Conservation (phyloP, 495 filamentous ascomycete species). For the Trichoderma asperelloides region DNA sequence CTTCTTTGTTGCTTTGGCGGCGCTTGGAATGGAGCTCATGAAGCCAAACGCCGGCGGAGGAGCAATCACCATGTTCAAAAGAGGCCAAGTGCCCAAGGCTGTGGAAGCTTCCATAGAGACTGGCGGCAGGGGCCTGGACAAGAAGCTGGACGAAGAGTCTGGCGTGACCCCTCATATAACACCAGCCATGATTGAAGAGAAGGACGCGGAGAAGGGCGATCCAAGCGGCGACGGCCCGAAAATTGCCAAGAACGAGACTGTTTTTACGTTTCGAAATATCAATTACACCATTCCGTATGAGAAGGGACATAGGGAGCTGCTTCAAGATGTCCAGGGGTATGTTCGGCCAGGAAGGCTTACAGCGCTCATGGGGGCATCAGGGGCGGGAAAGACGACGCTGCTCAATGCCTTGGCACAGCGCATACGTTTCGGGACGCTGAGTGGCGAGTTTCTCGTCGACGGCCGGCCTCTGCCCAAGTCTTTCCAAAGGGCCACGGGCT, state of each 20-base stretch:
- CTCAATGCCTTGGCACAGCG: slow-evolving; percentile 61
- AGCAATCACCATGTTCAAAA: slow-evolving; percentile 53
- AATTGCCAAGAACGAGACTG: slow-evolving; percentile 20
- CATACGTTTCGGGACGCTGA: slow-evolving; percentile 50
- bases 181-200: slow-evolving; percentile 10
- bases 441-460: slow-evolving; percentile 41
- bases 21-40: slow-evolving; percentile 55
- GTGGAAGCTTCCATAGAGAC: slow-evolving; percentile 21
- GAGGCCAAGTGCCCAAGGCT: slow-evolving; percentile 18
- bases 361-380: slow-evolving; percentile 54
- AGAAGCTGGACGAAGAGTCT: slow-evolving; percentile 17
- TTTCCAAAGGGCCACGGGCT: slow-evolving; percentile 69
- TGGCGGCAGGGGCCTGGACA: slow-evolving; percentile 14
- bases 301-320: slow-evolving; percentile 46
- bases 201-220: slow-evolving; percentile 6
- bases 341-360: slow-evolving; percentile 54
- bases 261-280: slow-evolving; percentile 65
- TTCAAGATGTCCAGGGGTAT: slow-evolving; percentile 59
- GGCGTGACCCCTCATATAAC: slow-evolving; percentile 11
- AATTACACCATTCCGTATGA: slow-evolving; percentile 61
- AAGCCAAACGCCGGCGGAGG: slow-evolving; percentile 66
- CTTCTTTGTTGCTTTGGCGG: slow-evolving; percentile 60
- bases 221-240: slow-evolving; percentile 9
- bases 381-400: slow-evolving; percentile 64
- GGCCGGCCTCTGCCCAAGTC: slow-evolving; percentile 54